These are phyloP conservation scores for Hydrangea macrophylla DNA, from an alignment of 148 eudicot genomes.

Conservation along the genomic window DNA sequence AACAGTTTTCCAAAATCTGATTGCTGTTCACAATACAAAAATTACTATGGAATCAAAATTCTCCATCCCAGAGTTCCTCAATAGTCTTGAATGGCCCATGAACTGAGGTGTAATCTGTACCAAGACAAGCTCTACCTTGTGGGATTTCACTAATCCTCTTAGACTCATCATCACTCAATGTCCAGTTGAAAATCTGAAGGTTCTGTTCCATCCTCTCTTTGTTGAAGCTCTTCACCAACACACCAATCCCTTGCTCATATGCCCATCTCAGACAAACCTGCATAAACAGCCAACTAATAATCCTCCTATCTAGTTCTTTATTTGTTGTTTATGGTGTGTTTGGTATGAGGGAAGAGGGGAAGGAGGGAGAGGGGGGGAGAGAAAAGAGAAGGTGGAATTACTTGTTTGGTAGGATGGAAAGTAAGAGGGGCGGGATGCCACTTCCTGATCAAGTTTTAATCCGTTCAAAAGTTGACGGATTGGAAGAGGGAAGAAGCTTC, in stretches of 20 bases:
- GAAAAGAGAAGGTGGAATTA: too few relatives aligned
- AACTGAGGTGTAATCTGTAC: slow-evolving; percentile 36
- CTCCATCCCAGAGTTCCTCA: slow-evolving; percentile 57
- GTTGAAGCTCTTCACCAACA: slow-evolving; percentile 52
- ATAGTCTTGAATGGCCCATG: slow-evolving; percentile 39
- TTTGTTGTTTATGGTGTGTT: too few relatives aligned
- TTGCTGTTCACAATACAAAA: not conserved
- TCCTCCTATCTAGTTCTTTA: not conserved
- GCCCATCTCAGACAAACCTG: slow-evolving; percentile 57
- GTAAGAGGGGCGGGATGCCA: too few relatives aligned
- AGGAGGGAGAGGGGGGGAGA: too few relatives aligned
- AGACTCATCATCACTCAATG: slow-evolving; percentile 33
- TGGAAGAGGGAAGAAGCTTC: too few relatives aligned
- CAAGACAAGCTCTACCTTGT: slow-evolving; percentile 35
- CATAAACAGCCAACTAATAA: not conserved
- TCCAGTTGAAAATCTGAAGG: slow-evolving; percentile 39
- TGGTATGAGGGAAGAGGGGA: too few relatives aligned
- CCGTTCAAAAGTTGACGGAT: too few relatives aligned
- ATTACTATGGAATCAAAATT: slow-evolving; percentile 6
- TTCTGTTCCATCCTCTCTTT: slow-evolving; percentile 57
- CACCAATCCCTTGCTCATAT: slow-evolving; percentile 46
- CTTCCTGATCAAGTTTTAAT: too few relatives aligned
- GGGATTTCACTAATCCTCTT: slow-evolving; percentile 34
- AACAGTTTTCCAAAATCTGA: not conserved
- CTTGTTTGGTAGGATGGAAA: too few relatives aligned